phyloP scores from a whole-genome alignment of 495 filamentous ascomycete genomes.

The Chaetomium fimeti region DNA sequence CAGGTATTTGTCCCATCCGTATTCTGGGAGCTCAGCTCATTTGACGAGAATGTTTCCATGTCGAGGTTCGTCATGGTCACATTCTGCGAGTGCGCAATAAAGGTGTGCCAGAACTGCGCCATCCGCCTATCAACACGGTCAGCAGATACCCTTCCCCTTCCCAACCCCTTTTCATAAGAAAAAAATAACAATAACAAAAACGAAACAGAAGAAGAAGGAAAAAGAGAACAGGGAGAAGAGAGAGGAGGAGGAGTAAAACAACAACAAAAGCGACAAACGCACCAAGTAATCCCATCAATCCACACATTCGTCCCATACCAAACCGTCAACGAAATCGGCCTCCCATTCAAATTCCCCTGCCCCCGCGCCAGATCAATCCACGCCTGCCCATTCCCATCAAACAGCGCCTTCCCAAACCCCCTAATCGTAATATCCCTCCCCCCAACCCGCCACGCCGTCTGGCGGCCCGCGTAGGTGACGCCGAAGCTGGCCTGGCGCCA shows the following conservation, averaged over 20 bases:
- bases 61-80: slow-evolving; percentile 48
- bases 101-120: slow-evolving; percentile 49
- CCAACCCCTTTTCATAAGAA: not conserved
- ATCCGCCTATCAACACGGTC: slow-evolving; percentile 26
- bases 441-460: slow-evolving; percentile 44
- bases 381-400: slow-evolving; percentile 45
- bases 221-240: not conserved
- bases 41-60: slow-evolving; percentile 41
- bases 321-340: slow-evolving; percentile 44
- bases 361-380: slow-evolving; percentile 46
- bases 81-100: slow-evolving; percentile 44
- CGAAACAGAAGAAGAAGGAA: not conserved
- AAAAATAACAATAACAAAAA: not conserved
- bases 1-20: slow-evolving; percentile 47
- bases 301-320: slow-evolving; percentile 43
- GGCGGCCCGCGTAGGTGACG: slow-evolving; percentile 41
- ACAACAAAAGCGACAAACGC: no score
- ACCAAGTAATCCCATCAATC: slow-evolving; percentile 44
- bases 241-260: not conserved
- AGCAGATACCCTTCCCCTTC: not conserved
- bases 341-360: slow-evolving; percentile 37
- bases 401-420: slow-evolving; percentile 43
- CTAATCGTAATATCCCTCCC: slow-evolving; percentile 40
- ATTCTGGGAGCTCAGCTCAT: slow-evolving; percentile 40
- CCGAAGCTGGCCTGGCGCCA: slow-evolving; percentile 39